Evolutionary conservation across 2,329 filamentous ascomycete species (phyloP), one percentile per base, ranked within the genome.

Genomic region (Fusarium domesticum): DNA sequence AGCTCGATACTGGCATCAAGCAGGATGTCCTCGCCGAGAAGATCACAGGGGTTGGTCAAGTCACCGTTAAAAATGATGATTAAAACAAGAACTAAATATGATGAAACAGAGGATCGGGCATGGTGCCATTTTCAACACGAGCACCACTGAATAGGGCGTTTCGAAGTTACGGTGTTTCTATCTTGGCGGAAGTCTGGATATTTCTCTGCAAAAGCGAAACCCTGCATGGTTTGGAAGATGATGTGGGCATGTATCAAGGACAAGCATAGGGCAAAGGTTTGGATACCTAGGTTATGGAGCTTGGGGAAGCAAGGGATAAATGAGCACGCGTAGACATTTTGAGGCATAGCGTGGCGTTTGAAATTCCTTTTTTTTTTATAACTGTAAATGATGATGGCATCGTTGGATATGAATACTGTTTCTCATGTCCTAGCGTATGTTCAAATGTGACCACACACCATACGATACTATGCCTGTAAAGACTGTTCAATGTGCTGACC

Each of bases 11-110:
- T 14, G 40, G 53, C 34, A 40, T 66, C 18, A 61, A 70, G 6
- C 64, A 72, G 47, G 80, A 83, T 53, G 43, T 72, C 10, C 67
- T 70, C 42, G 80, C 78, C 3, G 78, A 83, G 61, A 54, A 80
- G 19, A 82, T 83, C 42, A 82, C 79, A 15, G 80, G 80, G 42
- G 64, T 84, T 65, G 72, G 74, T 64, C 70, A 78, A 48, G 62
- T 83, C 39, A 68, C 70, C 39, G 51, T 79, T 28, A 71, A 45
- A 70, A 70, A 23, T 54, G 37, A 55, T 66, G 64, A 47, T 39
- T 15, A 56, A 57, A 47, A 59, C 58, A 48, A 54, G 56, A 56
- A 57, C 61, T 64, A 66, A 66, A 56, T 50, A 42, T 38, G 8
- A 37, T 48, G 5, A 23, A 56, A 45, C 40, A 61, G 58, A 50